phyloP scores from a whole-genome alignment of 495 filamentous ascomycete species.

The Aspergillus diversus region DNA sequence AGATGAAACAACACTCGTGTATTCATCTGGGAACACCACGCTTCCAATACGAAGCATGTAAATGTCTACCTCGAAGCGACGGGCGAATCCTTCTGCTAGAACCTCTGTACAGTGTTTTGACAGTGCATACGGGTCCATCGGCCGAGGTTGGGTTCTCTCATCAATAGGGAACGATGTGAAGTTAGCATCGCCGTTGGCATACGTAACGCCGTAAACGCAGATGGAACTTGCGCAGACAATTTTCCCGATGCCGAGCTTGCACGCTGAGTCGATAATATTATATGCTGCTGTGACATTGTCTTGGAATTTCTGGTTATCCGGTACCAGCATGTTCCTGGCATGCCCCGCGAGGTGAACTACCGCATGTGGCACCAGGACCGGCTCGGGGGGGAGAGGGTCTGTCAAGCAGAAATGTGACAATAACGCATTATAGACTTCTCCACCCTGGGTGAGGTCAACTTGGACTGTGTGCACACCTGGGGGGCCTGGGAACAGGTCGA shows the following conservation, averaged over 20 bases:
- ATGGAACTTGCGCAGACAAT: neutral
- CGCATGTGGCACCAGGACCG: constrained; percentile 41
- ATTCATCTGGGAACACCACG: constrained; percentile 61
- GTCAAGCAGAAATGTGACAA: constrained; percentile 51
- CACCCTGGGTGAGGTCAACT: constrained; percentile 58
- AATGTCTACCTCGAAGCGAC: constrained; percentile 56
- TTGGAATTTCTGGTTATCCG: constrained; percentile 59
- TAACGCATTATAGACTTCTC: constrained; percentile 62
- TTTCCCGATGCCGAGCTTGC: neutral
- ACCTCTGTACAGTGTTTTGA: constrained; percentile 62
- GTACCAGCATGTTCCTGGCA: constrained; percentile 62
- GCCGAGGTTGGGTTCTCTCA: constrained; percentile 53
- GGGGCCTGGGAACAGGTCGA: constrained; percentile 51
- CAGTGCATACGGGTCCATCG: constrained; percentile 60
- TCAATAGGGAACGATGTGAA: constrained; percentile 58
- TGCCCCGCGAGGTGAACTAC: constrained; percentile 63
- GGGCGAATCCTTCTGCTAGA: constrained; percentile 54
- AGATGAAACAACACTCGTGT: constrained; percentile 48
- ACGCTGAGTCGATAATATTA: constrained; percentile 32
- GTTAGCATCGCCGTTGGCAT: constrained; percentile 52
- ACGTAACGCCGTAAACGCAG: neutral
- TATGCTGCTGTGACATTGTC: constrained; percentile 56
- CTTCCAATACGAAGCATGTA: constrained; percentile 61
- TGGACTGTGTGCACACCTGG: constrained; percentile 59
- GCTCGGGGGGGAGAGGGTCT: neutral